Conservation (phyloP, 108 stramenopile genomes). For the Cyclotella atomus region DNA sequence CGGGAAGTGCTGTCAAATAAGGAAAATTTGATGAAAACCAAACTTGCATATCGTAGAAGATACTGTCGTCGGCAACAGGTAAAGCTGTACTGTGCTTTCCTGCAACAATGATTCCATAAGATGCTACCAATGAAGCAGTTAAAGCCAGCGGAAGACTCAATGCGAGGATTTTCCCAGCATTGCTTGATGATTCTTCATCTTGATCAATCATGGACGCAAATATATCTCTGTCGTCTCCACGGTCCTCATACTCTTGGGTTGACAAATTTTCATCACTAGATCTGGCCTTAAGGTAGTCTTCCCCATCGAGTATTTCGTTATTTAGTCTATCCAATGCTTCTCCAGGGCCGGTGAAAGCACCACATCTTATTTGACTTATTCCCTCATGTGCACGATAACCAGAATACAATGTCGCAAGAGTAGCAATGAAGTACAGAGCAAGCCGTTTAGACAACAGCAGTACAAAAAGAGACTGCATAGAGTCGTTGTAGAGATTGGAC, state of each 20-base stretch:
- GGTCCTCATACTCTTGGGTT: background rate
- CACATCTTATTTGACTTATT: background rate
- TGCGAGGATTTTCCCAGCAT: constrained; percentile 18
- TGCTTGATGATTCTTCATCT: constrained; percentile 18
- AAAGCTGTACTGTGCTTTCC: background rate
- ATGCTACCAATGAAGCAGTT: constrained; percentile 26
- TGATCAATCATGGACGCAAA: constrained; percentile 29
- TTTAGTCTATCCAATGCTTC: constrained; percentile 41
- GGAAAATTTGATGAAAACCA: background rate
- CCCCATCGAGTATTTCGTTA: constrained; percentile 27
- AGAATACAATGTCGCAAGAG: constrained; percentile 24
- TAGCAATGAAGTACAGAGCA: constrained; percentile 32
- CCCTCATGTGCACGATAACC: constrained; percentile 22
- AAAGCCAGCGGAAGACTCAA: constrained; percentile 22
- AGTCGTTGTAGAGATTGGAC: constrained; percentile 13
- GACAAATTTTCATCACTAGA: too few species aligned
- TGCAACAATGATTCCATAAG: constrained; percentile 11
- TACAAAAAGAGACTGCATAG: constrained; percentile 20
- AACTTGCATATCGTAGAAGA: background rate
- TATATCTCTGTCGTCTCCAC: constrained; percentile 1
- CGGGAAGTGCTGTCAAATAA: constrained; percentile 13
- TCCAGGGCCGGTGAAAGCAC: constrained; percentile 16
- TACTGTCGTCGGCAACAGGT: background rate
- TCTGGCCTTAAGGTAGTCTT: too few species aligned
- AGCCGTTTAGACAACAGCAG: constrained; percentile 26